A percentile compares a stretch with the other conserved stretches of the same genome.
Evolutionary conservation across 306 rosid genomes (phyloP).

Genomic region (Lotus japonicus): DNA sequence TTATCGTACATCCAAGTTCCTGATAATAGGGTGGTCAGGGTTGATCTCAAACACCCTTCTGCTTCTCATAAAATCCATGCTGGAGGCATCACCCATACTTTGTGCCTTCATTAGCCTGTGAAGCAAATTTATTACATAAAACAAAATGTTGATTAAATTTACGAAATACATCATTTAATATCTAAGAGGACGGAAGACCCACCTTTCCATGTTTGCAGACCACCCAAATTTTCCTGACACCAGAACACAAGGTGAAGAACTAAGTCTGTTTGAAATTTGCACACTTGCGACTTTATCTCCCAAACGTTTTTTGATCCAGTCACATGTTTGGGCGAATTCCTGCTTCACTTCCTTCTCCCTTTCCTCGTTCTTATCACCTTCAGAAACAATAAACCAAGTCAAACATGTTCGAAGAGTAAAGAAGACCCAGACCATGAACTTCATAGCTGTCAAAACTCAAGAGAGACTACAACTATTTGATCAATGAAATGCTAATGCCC

Average conservation of each 20-base stretch:
- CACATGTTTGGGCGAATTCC: constrained; percentile 82
- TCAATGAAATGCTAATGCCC: neutral
- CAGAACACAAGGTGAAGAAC: constrained; percentile 93
- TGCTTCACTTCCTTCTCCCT: constrained; percentile 76
- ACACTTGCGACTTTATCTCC: constrained; percentile 93
- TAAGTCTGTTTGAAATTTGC: constrained; percentile 82
- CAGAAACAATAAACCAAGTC: constrained; percentile 15
- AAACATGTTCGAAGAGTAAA: too few relatives aligned
- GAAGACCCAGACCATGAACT: neutral
- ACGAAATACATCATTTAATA: neutral
- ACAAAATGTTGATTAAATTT: neutral
- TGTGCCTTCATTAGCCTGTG: constrained; percentile 94
- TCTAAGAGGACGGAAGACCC: constrained; percentile 1
- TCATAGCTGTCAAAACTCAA: neutral
- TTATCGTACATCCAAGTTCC: constrained; percentile 69
- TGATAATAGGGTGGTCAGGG: constrained; percentile 77
- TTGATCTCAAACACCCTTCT: constrained; percentile 98
- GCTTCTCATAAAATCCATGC: constrained; percentile 93
- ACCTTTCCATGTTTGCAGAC: constrained; percentile 99
- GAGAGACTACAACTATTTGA: neutral
- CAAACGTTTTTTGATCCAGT: constrained; percentile 88
- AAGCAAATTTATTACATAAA: constrained; percentile 6
- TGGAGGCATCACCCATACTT: constrained; percentile 72
- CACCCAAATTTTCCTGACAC: constrained; percentile 97
- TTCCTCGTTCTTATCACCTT: constrained; percentile 93